Conservation (phyloP, 2,329 filamentous ascomycete species). For the Bipolaris oryzae region DNA sequence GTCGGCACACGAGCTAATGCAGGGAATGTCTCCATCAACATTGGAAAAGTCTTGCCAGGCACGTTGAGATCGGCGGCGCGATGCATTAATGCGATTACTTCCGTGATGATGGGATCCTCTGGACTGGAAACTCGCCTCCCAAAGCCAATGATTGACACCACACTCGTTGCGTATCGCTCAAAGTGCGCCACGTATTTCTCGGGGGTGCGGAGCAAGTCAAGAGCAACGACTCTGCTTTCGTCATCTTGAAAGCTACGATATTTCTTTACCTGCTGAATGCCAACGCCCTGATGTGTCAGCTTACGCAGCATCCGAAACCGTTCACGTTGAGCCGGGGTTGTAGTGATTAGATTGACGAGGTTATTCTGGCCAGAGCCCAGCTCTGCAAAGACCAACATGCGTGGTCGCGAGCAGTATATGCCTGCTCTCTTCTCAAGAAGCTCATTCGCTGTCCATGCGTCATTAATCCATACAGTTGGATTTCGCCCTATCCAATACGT, state of each 20-base stretch:
- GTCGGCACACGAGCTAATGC: slow-evolving; percentile 62
- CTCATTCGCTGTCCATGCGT: slow-evolving; percentile 58
- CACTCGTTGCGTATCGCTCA: slow-evolving; percentile 60
- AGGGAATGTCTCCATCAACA: slow-evolving; percentile 63
- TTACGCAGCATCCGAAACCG: slow-evolving; percentile 42
- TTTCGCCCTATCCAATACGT: slow-evolving; percentile 60
- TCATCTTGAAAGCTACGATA: slow-evolving; percentile 66
- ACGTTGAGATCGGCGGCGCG: slow-evolving; percentile 60
- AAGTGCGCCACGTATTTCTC: slow-evolving; percentile 60
- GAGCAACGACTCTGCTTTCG: slow-evolving; percentile 61
- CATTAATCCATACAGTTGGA: slow-evolving; percentile 51
- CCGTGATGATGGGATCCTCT: slow-evolving; percentile 63
- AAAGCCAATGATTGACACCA: slow-evolving; percentile 63
- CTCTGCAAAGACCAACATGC: slow-evolving; percentile 55
- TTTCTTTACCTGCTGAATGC: slow-evolving; percentile 58
- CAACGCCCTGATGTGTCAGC: slow-evolving; percentile 45
- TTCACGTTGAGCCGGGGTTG: slow-evolving; percentile 37
- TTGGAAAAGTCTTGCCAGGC: slow-evolving; percentile 61
- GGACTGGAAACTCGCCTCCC: slow-evolving; percentile 58
- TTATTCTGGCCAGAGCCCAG: slow-evolving; percentile 44
- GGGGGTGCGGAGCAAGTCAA: slow-evolving; percentile 54
- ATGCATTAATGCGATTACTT: slow-evolving; percentile 65
- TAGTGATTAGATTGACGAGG: slow-evolving; percentile 45
- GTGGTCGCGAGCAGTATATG: slow-evolving; percentile 59
- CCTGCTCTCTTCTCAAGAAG: slow-evolving; percentile 59